Evolutionary conservation across 352 stramenopile species (phyloP).

Genomic region (Phytophthora kernoviae): DNA sequence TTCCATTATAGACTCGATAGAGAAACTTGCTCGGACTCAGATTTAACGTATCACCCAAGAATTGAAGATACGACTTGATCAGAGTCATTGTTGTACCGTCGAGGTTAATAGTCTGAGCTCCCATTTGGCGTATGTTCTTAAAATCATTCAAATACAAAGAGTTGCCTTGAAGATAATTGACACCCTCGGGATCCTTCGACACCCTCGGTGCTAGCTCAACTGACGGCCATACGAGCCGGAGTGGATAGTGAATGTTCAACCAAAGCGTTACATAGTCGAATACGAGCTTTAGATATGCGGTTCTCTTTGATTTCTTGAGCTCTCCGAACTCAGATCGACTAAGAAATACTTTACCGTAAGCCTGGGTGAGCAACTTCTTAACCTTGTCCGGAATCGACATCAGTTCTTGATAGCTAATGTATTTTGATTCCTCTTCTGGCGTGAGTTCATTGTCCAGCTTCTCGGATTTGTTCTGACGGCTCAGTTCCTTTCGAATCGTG

Average conservation of each 20-base stretch:
- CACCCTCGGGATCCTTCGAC: background rate
- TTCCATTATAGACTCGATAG: conserved; percentile 3
- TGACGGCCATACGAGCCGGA: conserved; percentile 5
- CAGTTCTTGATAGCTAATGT: conserved; percentile 8
- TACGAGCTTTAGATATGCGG: conserved; percentile 4
- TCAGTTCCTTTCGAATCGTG: conserved; percentile 7
- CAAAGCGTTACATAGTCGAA: conserved; percentile 6
- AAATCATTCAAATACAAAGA: conserved; percentile 5
- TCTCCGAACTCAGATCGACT: conserved; percentile 5
- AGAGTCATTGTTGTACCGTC: conserved; percentile 4
- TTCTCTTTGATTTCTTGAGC: conserved; percentile 4
- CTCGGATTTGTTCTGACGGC: conserved; percentile 5
- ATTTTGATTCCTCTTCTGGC: conserved; percentile 7
- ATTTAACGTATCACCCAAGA: conserved; percentile 6
- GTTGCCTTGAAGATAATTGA: conserved; percentile 6
- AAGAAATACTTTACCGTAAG: conserved; percentile 7
- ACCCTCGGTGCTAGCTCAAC: too few relatives aligned
- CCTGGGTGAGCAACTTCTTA: conserved; percentile 1
- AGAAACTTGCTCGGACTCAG: conserved; percentile 1
- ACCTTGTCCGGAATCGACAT: conserved; percentile 4
- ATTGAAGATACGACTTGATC: too few relatives aligned
- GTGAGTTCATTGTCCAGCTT: conserved; percentile 9
- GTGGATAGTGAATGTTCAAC: conserved; percentile 8
- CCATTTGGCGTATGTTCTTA: conserved; percentile 3
- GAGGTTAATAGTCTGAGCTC: conserved; percentile 1